phyloP scores from a whole-genome alignment of 495 filamentous ascomycete genomes.

The Lindgomyces ingoldianus region DNA sequence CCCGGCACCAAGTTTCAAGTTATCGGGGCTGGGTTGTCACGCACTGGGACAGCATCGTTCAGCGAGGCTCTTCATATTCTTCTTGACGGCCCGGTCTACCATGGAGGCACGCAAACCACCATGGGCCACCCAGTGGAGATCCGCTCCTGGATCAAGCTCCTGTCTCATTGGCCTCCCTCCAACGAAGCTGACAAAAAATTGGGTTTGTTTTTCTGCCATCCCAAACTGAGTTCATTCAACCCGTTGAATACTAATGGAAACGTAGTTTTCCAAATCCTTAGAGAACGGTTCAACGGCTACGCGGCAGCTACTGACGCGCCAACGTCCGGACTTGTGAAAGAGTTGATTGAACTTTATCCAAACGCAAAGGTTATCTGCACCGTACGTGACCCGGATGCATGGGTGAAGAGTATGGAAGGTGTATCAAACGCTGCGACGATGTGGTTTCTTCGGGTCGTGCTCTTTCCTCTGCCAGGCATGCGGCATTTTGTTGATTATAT shows the following conservation, averaged over 20 bases:
- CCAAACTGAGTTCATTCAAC: not conserved
- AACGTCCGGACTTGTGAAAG: not conserved
- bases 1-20: slow-evolving; percentile 26
- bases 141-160: slow-evolving; percentile 13
- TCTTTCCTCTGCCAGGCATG: slow-evolving; percentile 22
- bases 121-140: slow-evolving; percentile 2
- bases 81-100: slow-evolving; percentile 25
- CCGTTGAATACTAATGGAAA: no score
- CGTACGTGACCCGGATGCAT: slow-evolving; percentile 19
- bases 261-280: not conserved
- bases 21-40: slow-evolving; percentile 27
- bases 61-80: slow-evolving; percentile 29
- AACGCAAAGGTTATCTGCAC: slow-evolving; percentile 25
- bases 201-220: no score
- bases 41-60: slow-evolving; percentile 29
- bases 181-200: not conserved
- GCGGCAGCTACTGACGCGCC: slow-evolving; percentile 22
- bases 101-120: slow-evolving; percentile 21
- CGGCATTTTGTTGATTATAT: slow-evolving; percentile 16
- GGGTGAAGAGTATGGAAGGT: slow-evolving; percentile 26
- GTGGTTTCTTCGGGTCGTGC: slow-evolving; percentile 12
- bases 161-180: not conserved
- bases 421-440: slow-evolving; percentile 3
- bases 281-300: slow-evolving; percentile 16
- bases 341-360: slow-evolving; percentile 17